Evolutionary conservation across 352 stramenopile species (phyloP).

Genomic region (Phytophthora constricta): DNA sequence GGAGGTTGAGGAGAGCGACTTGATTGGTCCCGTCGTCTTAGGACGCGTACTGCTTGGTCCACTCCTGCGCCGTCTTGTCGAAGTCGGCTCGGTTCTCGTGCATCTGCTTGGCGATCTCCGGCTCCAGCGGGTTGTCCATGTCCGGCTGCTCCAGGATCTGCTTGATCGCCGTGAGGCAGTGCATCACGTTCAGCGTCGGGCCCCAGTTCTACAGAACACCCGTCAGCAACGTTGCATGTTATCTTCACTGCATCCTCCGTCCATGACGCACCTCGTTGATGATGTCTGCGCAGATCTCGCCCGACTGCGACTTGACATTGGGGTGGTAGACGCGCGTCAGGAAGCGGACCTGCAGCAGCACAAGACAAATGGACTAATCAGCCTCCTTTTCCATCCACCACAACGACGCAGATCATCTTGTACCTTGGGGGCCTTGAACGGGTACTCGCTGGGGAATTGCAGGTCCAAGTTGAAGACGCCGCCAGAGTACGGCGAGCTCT

Average conservation of each 20-base stretch:
- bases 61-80: conserved; percentile 93
- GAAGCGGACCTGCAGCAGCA: conserved; percentile 85
- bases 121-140: conserved; percentile 96
- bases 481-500: conserved; percentile 86
- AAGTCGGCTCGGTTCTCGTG: conserved; percentile 94
- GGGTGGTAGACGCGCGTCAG: conserved; percentile 97
- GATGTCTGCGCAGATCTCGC: conserved; percentile 96
- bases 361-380: background rate
- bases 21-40: conserved; percentile 53
- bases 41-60: conserved; percentile 91
- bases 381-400: background rate
- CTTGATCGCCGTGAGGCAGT: conserved; percentile 93
- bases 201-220: conserved; percentile 88
- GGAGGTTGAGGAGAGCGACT: background rate
- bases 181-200: conserved; percentile 94
- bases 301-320: conserved; percentile 95
- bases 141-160: conserved; percentile 96
- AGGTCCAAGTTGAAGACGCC: conserved; percentile 96
- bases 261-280: conserved; percentile 80
- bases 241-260: background rate
- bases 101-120: conserved; percentile 94
- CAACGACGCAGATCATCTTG: too few species aligned
- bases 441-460: conserved; percentile 96
- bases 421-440: conserved; percentile 94
- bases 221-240: conserved; percentile 13